Evolutionary conservation across 2,329 filamentous ascomycete genomes (phyloP).

Genomic region (Botrytis fragariae): DNA sequence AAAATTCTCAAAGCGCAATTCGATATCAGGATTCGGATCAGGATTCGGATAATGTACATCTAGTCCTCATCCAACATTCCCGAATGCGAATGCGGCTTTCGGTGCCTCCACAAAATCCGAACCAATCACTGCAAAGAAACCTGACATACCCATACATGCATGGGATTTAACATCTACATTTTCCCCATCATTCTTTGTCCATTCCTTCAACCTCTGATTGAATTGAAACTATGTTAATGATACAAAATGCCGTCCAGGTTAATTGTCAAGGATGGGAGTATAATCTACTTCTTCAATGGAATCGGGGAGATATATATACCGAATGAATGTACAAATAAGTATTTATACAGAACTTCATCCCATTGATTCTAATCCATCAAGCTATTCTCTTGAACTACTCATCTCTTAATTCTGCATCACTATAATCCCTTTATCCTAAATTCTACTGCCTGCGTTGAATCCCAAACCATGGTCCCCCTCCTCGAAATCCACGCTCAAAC

Average conservation of each 20-base stretch:
- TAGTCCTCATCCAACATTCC: not conserved
- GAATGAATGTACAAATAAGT: not conserved
- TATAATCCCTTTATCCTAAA: not conserved
- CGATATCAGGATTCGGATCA: not conserved
- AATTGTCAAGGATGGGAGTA: not conserved
- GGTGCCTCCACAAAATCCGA: not conserved
- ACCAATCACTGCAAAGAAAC: not conserved
- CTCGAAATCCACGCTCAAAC: not conserved
- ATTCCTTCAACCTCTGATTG: not conserved
- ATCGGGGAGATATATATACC: not conserved
- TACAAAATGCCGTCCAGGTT: not conserved
- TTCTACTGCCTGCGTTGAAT: rapidly evolving
- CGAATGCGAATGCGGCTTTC: not conserved
- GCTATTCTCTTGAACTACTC: not conserved
- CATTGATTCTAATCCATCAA: not conserved
- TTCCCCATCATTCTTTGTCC: not conserved
- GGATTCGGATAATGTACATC: not conserved
- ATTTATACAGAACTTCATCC: not conserved
- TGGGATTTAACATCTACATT: not conserved
- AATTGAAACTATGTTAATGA: not conserved
- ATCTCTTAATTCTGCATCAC: rapidly evolving
- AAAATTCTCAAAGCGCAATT: not conserved
- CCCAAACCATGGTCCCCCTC: not conserved
- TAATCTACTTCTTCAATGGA: not conserved
- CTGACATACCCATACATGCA: not conserved